A percentile compares a stretch with the other conserved stretches of the same genome.
phyloP scores from a whole-genome alignment of 2,329 filamentous ascomycete genomes.

The Helicocarpus griseus region DNA sequence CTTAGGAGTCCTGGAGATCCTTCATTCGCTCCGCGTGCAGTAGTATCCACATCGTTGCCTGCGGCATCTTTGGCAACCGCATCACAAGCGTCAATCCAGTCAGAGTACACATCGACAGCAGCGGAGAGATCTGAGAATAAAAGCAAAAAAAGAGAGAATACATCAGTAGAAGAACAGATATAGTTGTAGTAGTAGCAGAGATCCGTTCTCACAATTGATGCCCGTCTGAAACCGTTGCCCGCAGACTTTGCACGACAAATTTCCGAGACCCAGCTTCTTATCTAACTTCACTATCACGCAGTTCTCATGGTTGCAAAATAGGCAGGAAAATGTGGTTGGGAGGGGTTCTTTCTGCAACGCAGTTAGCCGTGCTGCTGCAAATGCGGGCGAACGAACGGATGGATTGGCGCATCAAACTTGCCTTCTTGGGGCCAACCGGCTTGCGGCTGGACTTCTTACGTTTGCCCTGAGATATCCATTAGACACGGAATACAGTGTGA shows the following conservation, averaged over 20 bases:
- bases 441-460: conserved; percentile 79
- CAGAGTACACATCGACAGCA: conserved; percentile 89
- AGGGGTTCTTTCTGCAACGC: conserved; percentile 34
- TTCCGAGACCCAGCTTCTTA: conserved; percentile 80
- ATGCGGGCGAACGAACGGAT: not conserved
- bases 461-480: too few relatives aligned
- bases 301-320: conserved; percentile 98
- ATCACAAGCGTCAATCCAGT: conserved; percentile 95
- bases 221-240: conserved; percentile 87
- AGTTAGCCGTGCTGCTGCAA: not conserved
- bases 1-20: not conserved
- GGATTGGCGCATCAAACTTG: conserved; percentile 26
- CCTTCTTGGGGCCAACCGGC: conserved; percentile 74
- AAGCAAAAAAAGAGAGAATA: conserved; percentile 3
- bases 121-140: conserved; percentile 85
- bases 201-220: conserved; percentile 64
- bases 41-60: conserved; percentile 13
- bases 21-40: conserved; percentile 3
- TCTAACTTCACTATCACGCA: conserved; percentile 85
- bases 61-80: conserved; percentile 53
- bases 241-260: conserved; percentile 83
- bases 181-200: not conserved
- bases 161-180: not conserved
- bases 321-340: conserved; percentile 79
- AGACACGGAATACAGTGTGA: too few relatives aligned